Conservation (phyloP, 2,329 filamentous ascomycete genomes). For the Xylaria sp. region DNA sequence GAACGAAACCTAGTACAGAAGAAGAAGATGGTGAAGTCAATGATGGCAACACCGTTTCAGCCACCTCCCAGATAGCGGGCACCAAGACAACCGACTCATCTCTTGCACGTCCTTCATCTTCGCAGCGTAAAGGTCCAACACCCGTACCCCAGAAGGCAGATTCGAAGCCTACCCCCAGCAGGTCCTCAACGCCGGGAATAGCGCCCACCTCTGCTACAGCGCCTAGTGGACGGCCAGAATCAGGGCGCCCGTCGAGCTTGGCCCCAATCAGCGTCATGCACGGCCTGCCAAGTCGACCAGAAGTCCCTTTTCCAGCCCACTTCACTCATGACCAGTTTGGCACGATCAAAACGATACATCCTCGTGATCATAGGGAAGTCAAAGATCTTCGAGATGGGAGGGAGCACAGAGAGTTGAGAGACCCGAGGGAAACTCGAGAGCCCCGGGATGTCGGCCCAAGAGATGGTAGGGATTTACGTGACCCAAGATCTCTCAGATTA, state of each 20-base stretch:
- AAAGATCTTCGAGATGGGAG: slow-evolving; percentile 43
- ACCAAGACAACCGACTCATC: slow-evolving; percentile 29
- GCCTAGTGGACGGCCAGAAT: slow-evolving; percentile 39
- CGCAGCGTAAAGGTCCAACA: slow-evolving; percentile 27
- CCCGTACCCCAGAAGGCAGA: slow-evolving; percentile 34
- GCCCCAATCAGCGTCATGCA: slow-evolving; percentile 41
- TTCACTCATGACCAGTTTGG: slow-evolving; percentile 53
- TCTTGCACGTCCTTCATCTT: slow-evolving; percentile 22
- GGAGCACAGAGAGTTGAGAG: slow-evolving; percentile 40
- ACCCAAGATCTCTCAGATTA: slow-evolving; percentile 45
- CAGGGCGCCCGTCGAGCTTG: slow-evolving; percentile 39
- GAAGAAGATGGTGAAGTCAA: slow-evolving; percentile 77
- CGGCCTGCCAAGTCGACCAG: slow-evolving; percentile 62
- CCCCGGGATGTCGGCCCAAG: slow-evolving; percentile 43
- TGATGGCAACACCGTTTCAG: slow-evolving; percentile 53
- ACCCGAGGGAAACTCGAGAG: slow-evolving; percentile 49
- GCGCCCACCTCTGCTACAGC: slow-evolving; percentile 29
- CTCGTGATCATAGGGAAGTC: slow-evolving; percentile 39
- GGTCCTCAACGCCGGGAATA: slow-evolving; percentile 36
- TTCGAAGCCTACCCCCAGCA: slow-evolving; percentile 27
- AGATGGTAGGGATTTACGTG: slow-evolving; percentile 43
- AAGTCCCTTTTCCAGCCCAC: slow-evolving; percentile 59
- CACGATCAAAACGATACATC: slow-evolving; percentile 45
- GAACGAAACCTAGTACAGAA: slow-evolving; percentile 50
- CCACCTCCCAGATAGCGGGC: slow-evolving; percentile 23